Conservation (phyloP, 257 asterid genomes). For the Solanum dulcamara region DNA sequence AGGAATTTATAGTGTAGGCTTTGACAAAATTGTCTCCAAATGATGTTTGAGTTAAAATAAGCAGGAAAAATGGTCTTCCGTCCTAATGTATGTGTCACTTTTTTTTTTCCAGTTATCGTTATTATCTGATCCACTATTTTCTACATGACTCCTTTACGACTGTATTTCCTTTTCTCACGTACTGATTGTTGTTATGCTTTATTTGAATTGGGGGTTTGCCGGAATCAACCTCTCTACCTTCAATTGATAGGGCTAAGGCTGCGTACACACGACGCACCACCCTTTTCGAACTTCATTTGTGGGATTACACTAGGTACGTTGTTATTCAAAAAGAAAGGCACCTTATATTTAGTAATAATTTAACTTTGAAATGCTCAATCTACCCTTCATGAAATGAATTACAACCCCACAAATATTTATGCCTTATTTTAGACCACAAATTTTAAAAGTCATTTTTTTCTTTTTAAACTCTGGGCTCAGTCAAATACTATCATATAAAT, state of each 20-base stretch:
- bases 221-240: background rate
- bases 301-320: background rate
- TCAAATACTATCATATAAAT: background rate
- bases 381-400: background rate
- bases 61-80: background rate
- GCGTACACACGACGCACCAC: background rate
- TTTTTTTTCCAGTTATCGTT: background rate
- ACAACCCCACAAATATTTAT: background rate
- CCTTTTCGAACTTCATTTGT: background rate
- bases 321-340: background rate
- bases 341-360: background rate
- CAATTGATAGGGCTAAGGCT: background rate
- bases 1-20: background rate
- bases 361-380: background rate
- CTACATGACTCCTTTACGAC: background rate
- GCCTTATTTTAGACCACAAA: too few relatives aligned
- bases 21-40: background rate
- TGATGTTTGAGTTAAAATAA: background rate
- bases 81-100: background rate
- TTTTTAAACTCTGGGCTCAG: background rate
- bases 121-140: background rate
- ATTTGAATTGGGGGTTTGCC: background rate
- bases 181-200: background rate
- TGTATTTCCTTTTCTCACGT: background rate
- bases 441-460: too few relatives aligned